These are phyloP conservation scores for Trichothecium roseum DNA, from an alignment of 2,329 filamentous ascomycete genomes.

Conservation along the genomic window DNA sequence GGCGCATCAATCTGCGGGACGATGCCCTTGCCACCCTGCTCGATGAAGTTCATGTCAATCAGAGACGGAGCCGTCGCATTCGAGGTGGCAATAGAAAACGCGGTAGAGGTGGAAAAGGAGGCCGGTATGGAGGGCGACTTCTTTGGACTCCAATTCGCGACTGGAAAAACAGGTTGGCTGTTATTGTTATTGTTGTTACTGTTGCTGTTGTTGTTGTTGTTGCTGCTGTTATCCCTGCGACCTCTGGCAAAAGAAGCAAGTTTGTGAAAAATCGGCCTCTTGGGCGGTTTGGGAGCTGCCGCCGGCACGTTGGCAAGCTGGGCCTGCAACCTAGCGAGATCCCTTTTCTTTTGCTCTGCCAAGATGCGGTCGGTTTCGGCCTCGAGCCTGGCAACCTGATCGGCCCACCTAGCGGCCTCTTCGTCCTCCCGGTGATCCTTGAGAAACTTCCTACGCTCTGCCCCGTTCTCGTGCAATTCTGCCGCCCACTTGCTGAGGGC, in stretches of 20 bases:
- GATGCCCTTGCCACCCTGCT: constrained; percentile 33
- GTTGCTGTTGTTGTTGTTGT: constrained; percentile 3
- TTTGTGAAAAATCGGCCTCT: constrained; percentile 14
- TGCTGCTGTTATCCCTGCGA: background rate
- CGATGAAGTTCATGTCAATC: constrained; percentile 25
- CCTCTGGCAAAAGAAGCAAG: no score
- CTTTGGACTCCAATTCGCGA: no score
- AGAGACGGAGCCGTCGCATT: background rate
- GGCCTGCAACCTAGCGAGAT: constrained; percentile 33
- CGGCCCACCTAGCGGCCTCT: constrained; percentile 13
- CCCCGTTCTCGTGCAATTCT: no score
- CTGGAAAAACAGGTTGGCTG: constrained; percentile 18
- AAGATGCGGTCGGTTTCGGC: constrained; percentile 37
- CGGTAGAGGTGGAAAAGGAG: constrained; percentile 21
- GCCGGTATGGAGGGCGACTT: constrained; percentile 15
- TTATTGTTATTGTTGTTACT: no score
- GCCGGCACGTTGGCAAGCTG: constrained; percentile 25
- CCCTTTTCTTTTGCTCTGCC: constrained; percentile 38
- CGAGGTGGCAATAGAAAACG: no score
- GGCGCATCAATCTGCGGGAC: constrained; percentile 60
- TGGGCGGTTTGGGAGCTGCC: constrained; percentile 21
- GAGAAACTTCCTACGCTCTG: background rate
- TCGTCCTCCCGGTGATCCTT: background rate
- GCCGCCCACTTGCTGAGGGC: no score
- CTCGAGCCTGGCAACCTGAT: constrained; percentile 32